Evolutionary conservation across 2,329 filamentous ascomycete genomes (phyloP).

Genomic region (Venturia effusa): DNA sequence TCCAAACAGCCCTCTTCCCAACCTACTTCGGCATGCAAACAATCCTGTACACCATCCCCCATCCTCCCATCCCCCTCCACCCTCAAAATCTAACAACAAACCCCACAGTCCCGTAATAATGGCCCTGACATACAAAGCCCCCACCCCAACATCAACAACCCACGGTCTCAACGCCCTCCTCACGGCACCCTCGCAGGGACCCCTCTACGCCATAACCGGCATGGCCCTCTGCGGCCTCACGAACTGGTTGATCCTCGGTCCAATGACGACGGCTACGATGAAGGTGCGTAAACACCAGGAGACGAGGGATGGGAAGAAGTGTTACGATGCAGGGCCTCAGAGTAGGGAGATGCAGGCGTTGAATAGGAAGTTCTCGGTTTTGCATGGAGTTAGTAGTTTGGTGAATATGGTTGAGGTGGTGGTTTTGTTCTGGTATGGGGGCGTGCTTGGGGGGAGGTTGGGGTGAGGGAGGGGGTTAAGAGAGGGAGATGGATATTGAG

Average conservation of each 20-base stretch:
- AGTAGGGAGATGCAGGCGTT: constrained; percentile 67
- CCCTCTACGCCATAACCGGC: constrained; percentile 49
- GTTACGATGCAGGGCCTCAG: constrained; percentile 64
- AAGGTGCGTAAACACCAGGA: constrained; percentile 69
- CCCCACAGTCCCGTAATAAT: constrained; percentile 48
- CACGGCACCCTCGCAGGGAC: constrained; percentile 15
- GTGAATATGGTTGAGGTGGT: constrained; percentile 64
- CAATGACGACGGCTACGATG: constrained; percentile 65
- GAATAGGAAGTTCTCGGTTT: constrained; percentile 48
- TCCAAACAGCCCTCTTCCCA: constrained; percentile 75
- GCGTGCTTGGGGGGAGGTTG: constrained; percentile 56
- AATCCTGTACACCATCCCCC: constrained; percentile 31
- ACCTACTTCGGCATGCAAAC: constrained; percentile 84
- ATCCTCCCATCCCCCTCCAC: not conserved
- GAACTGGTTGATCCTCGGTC: constrained; percentile 64
- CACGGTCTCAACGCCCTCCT: not conserved
- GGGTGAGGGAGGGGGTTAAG: not conserved
- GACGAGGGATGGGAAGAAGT: constrained; percentile 80
- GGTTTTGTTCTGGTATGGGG: constrained; percentile 66
- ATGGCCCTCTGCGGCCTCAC: constrained; percentile 60
- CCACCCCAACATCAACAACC: constrained; percentile 53
- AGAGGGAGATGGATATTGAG: not conserved
- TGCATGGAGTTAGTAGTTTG: constrained; percentile 74
- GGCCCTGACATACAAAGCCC: constrained; percentile 73
- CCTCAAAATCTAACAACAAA: not conserved